Evolutionary conservation across 805 yeast genomes (phyloP), one percentile per base, ranked within the genome.

Genomic region (Metschnikowia borealis): DNA sequence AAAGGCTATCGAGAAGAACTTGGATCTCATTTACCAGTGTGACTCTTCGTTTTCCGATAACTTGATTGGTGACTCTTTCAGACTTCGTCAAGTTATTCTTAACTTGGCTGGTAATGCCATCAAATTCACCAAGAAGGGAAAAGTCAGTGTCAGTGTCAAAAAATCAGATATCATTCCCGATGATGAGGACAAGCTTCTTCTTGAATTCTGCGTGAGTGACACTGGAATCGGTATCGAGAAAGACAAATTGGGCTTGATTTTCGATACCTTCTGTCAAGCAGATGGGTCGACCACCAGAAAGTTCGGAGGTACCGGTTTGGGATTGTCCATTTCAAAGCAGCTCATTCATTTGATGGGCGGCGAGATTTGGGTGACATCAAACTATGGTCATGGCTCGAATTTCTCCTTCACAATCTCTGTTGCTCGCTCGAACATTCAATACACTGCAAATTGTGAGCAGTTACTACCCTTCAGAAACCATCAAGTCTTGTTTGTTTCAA

Each of bases 241-340:
- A 62, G 96, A 89, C 61, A 89, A 89, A 63, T 74, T 89, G 35
- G 96, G 89, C 32, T 75, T 89, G 38, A 89, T 89, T 59, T 89
- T 89, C 62, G 96, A 89, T 62, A 89, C 92, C 2, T 89, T 89
- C 71, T 86, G 96, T 58, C 96, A 89, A 66, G 96, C 96, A 7
- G 96, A 89, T 69, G 96, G 96, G 38, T 87, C 96, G 5, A 89
- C 96, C 2, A 89, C 96, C 1, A 80, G 96, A 65, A 88, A 88
- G 67, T 89, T 89, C 65, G 96, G 96, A 60, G 96, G 96, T 62
- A 89, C 96, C 3, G 96, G 96, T 55, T 75, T 89, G 42, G 96
- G 96, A 15, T 75, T 89, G 49, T 87, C 95, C 2, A 89, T 89
- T 65, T 89, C 96, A 8, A 88, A 87, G 66, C 89, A 88, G 60